Evolutionary conservation across 768 basidiomycete genomes (phyloP), one percentile per base, ranked within the genome.

Genomic region (Podaxis pistillaris): DNA sequence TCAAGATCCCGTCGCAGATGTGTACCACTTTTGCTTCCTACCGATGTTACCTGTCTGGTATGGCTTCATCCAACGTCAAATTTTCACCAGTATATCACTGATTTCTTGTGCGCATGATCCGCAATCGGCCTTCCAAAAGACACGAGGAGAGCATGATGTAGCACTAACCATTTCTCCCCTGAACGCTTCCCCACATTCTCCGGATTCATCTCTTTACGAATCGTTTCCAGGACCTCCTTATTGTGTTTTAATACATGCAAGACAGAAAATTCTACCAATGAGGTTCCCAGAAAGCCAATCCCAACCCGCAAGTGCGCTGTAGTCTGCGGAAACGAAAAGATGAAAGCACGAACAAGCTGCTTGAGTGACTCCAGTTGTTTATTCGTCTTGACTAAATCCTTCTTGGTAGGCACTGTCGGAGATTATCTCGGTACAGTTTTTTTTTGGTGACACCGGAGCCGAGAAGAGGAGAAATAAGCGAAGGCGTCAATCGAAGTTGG

Each of bases 211-310:
- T 98, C 94, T 68, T 88, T 88, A 74, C 98, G 95, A 15, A 99
- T 90, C 75, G 97, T 87, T 73, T 91, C 94, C 50, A 99, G 79
- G 1, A 98, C 94, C 33, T 91, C 90, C 67, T 91, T 98, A 1
- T 97, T 97, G 76, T 95, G 94, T 73, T 93, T 86, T 47, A 98
- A 76, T 6, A 96, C 96, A 72, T 94, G 93, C 37, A 98, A 70
- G 9, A 99, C 91, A 2, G 94, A 94, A 50, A 92, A 86, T 74
- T 98, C 93, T 19, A 98, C 87, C 54, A 96, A 81, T 6, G 97
- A 94, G 77, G 96, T 98, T 73, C 98, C 96, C 92, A 3, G 94
- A 91, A 26, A 98, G 94, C 96, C 98, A 69, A 33, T 33, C 30
- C 30, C 40, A 19, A 38, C 26, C 5, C 52, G 19, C 7, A 15